Evolutionary conservation across 345 rosid genomes (phyloP).

Genomic region (Brassica cretica): DNA sequence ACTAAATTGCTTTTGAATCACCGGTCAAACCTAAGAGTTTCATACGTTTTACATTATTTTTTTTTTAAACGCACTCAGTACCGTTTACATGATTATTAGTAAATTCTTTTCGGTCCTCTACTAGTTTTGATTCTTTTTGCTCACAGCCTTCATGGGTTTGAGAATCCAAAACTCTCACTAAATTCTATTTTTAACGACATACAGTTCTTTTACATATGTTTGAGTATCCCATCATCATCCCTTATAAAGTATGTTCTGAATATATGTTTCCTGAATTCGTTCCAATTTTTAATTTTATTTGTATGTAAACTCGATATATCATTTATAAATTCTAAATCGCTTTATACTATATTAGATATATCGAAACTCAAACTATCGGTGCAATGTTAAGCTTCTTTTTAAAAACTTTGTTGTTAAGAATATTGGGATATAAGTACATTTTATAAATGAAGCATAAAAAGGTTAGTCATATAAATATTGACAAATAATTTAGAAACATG

Average conservation of each 20-base stretch:
- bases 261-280: neutral
- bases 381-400: neutral
- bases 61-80: no score
- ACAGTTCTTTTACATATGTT: neutral
- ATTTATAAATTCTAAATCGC: neutral
- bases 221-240: constrained; percentile 1
- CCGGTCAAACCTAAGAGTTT: constrained; percentile 29
- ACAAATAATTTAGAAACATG: neutral
- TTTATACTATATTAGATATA: neutral
- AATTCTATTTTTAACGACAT: neutral
- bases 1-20: constrained; percentile 24
- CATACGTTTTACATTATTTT: constrained; percentile 19
- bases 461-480: neutral
- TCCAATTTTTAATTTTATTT: neutral
- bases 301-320: neutral
- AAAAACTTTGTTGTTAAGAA: neutral
- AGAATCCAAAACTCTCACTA: neutral
- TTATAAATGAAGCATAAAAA: neutral
- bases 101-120: constrained; percentile 11
- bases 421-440: constrained; percentile 5
- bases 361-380: neutral
- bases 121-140: constrained; percentile 15
- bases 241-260: neutral
- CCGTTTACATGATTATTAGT: neutral
- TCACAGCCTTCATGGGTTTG: neutral